phyloP scores from a whole-genome alignment of 192 early-diverging fungal species.

The Diversispora eburnea region DNA sequence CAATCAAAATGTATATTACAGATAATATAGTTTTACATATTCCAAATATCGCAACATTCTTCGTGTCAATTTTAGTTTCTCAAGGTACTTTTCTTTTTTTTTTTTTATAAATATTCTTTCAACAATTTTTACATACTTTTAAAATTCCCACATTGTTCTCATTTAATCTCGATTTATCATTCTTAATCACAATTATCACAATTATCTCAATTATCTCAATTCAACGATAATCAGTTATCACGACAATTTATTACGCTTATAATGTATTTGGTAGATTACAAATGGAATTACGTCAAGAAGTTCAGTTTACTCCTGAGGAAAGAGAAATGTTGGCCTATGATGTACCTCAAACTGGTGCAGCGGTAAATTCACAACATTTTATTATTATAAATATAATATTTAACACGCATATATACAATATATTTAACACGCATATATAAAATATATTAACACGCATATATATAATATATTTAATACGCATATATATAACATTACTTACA shows the following conservation, averaged over 20 bases:
- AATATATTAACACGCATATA: background rate
- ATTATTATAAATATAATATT: background rate
- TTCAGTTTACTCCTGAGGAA: background rate
- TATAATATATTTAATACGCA: background rate
- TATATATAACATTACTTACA: background rate
- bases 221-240: slow-evolving; percentile 2
- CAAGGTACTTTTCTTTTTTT: background rate
- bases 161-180: background rate
- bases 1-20: no score
- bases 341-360: slow-evolving; percentile 1
- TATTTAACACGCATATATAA: background rate
- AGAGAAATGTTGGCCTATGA: slow-evolving; percentile 6
- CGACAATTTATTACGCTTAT: slow-evolving; percentile 13
- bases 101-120: background rate
- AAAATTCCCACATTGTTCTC: background rate
- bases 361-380: background rate
- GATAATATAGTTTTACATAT: background rate
- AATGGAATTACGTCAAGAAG: background rate
- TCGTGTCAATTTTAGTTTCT: slow-evolving; percentile 2
- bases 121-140: background rate
- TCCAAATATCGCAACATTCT: background rate
- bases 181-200: background rate
- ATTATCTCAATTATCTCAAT: background rate
- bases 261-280: slow-evolving; percentile 18
- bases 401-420: background rate